These are phyloP conservation scores for Pseudozyma sp. DNA, from an alignment of 1,284 basidiomycete genomes.

Conservation along the genomic window DNA sequence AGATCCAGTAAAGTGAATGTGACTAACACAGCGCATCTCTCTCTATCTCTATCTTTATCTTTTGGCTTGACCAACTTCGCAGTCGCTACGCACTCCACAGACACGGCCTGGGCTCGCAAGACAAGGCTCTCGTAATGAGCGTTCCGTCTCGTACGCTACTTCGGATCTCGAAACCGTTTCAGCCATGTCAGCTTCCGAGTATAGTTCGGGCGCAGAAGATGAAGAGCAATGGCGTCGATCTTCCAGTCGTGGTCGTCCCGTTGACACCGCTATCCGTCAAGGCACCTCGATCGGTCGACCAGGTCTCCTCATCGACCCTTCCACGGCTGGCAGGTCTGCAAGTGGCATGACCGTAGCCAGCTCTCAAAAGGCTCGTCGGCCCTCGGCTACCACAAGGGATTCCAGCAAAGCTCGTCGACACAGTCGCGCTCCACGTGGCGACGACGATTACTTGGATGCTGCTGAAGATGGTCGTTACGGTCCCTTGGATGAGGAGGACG, in stretches of 20 bases:
- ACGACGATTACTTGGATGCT: conserved; percentile 42
- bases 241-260: conserved; percentile 23
- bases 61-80: neutral
- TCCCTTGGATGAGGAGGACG: conserved; percentile 68
- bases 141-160: conserved; percentile 54
- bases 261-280: conserved; percentile 37
- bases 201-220: conserved; percentile 56
- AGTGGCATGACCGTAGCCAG: conserved; percentile 25
- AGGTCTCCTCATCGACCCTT: conserved; percentile 36
- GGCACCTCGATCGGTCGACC: conserved; percentile 29
- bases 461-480: conserved; percentile 49
- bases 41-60: neutral
- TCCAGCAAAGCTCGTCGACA: conserved; percentile 40
- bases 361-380: conserved; percentile 28
- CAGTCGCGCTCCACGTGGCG: conserved; percentile 33
- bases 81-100: conserved; percentile 27
- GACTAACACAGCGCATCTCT: too few relatives aligned
- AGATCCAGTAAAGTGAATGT: too few relatives aligned
- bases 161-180: conserved; percentile 58
- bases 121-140: conserved; percentile 43
- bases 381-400: conserved; percentile 33
- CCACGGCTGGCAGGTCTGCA: conserved; percentile 16
- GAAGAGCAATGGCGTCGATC: conserved; percentile 41
- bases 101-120: conserved; percentile 25
- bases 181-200: conserved; percentile 56